Evolutionary conservation across 208 protist genomes (phyloP).

Genomic region (Wallacemonas sp.): DNA sequence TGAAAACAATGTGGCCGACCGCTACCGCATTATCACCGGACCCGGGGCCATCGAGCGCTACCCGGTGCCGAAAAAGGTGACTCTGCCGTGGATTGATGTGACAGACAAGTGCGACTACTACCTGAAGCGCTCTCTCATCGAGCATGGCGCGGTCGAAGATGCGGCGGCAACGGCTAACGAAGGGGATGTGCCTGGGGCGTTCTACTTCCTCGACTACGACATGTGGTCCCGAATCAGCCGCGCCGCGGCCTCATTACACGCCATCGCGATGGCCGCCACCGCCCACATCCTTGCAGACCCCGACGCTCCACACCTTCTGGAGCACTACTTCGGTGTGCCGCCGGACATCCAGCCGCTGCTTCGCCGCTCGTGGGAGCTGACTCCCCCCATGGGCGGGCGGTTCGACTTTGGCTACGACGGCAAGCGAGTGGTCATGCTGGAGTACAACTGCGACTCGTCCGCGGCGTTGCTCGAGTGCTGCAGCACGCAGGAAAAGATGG

Average conservation of each 20-base stretch:
- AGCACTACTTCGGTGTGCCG: conserved; percentile 75
- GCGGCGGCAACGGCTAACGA: conserved; percentile 24
- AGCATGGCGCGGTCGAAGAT: conserved; percentile 25
- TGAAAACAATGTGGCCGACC: conserved; percentile 49
- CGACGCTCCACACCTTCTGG: conserved; percentile 47
- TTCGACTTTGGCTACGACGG: conserved; percentile 85
- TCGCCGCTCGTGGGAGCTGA: conserved; percentile 53
- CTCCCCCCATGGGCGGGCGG: conserved; percentile 51
- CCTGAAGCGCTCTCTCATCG: conserved; percentile 54
- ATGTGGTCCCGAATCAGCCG: conserved; percentile 67
- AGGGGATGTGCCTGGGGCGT: conserved; percentile 51
- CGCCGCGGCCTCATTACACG: conserved; percentile 60
- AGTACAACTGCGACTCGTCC: conserved; percentile 85
- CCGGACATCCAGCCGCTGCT: conserved; percentile 60
- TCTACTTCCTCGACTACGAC: conserved; percentile 79
- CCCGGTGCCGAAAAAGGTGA: conserved; percentile 35
- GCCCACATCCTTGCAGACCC: conserved; percentile 43
- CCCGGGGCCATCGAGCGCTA: conserved; percentile 44
- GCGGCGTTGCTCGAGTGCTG: conserved; percentile 76
- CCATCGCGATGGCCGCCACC: conserved; percentile 69
- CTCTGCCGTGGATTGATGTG: conserved; percentile 50
- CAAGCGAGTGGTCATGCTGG: conserved; percentile 61
- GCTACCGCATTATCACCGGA: conserved; percentile 43
- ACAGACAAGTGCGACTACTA: conserved; percentile 50
- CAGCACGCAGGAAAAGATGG: conserved; percentile 82